phyloP scores from a whole-genome alignment of 2,329 filamentous ascomycete species.

The Alternaria gansuensis region DNA sequence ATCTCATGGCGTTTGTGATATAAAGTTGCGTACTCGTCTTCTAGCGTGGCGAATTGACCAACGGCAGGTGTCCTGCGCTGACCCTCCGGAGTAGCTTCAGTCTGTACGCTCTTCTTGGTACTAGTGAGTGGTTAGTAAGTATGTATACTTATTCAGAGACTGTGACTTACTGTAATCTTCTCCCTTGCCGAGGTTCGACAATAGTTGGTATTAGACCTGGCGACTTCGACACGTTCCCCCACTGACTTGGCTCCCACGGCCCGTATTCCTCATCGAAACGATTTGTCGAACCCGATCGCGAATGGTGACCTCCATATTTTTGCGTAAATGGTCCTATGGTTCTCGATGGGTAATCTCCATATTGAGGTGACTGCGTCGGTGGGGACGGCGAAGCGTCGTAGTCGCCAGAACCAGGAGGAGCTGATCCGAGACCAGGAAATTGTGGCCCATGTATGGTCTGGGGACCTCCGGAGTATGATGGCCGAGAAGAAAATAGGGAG shows the following conservation, averaged over 20 bases:
- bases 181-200: not conserved
- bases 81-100: not conserved
- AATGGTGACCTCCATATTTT: not conserved
- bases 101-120: not conserved
- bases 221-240: not conserved
- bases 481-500: not conserved
- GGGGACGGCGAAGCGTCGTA: not conserved
- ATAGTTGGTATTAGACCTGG: not conserved
- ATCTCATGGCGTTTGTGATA: not conserved
- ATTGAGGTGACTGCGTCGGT: not conserved
- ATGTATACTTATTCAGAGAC: not conserved
- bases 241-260: not conserved
- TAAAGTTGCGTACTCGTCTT: not conserved
- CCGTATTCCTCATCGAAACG: not conserved
- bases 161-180: not conserved
- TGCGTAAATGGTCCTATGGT: not conserved
- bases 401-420: not conserved
- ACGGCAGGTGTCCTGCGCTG: not conserved
- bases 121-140: not conserved
- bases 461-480: not conserved
- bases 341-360: not conserved
- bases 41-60: not conserved
- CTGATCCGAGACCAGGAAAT: not conserved
- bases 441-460: not conserved
- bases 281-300: not conserved